phyloP scores from a whole-genome alignment of 2,329 filamentous ascomycete species.

The Plenodomus tracheiphilus region DNA sequence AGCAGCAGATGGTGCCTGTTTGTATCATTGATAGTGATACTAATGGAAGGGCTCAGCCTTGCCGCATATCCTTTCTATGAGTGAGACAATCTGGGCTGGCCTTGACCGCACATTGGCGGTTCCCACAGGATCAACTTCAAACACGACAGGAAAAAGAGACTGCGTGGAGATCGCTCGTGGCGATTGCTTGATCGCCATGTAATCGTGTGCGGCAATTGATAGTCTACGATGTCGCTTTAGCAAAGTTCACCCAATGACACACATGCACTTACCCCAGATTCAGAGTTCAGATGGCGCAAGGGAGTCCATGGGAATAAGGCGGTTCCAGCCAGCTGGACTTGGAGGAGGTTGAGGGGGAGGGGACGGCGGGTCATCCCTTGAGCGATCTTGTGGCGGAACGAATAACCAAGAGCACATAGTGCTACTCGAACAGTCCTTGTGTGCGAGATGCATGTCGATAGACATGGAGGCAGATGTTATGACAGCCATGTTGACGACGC shows the following conservation, averaged over 20 bases:
- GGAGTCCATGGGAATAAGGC: constrained; percentile 19
- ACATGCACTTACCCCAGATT: constrained; percentile 4
- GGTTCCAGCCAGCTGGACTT: constrained; percentile 41
- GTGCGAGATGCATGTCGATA: neutral
- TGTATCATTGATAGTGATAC: too few species aligned
- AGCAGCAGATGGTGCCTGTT: too few species aligned
- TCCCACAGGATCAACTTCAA: too few species aligned
- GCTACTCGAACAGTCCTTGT: neutral
- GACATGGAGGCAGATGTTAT: neutral
- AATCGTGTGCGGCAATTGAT: neutral
- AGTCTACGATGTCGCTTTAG: neutral
- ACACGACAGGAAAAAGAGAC: too few species aligned
- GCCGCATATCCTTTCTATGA: too few species aligned
- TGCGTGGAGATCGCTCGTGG: too few species aligned
- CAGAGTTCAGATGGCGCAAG: constrained; percentile 21
- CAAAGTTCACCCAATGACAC: neutral
- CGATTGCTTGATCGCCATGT: too few species aligned
- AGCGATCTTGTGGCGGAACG: constrained; percentile 20
- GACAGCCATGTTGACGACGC: constrained; percentile 3
- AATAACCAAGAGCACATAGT: constrained; percentile 1
- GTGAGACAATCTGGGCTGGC: too few species aligned
- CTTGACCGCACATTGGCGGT: too few species aligned
- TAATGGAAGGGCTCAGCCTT: too few species aligned
- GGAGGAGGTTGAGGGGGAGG: constrained; percentile 47
- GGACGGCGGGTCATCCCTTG: constrained; percentile 45